Base-by-base conservation (phyloP, 176 grass and related monocot genomes). In the Thalia dealbata region DNA sequence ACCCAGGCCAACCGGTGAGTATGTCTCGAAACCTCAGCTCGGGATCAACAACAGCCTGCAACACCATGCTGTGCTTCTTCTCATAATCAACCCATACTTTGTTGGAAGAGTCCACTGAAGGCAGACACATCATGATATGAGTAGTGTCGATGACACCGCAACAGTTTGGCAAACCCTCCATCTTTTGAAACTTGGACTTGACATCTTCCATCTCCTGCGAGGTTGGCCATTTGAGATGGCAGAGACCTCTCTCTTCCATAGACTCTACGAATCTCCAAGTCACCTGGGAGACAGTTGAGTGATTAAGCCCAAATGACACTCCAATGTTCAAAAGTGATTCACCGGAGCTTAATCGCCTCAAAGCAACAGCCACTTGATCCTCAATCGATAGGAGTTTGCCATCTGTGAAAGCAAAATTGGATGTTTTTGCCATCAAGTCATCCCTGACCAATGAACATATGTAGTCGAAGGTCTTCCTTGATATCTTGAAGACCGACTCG, bases 61-160 rank as follows among this genome's bases (percentile, higher is more conserved):
- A 43, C 24, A 68, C 65, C 65, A 68, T 68, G 27, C 65, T 68
- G 65, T 68, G 65, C 13, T 88, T 91, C 80, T 76, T 91, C 78
- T 88, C 85, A 2, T 81, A 81, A 69, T 91, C 89, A 0, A 85
- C 77, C 89, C 89, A 91, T 41, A 88, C 78, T 73, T 91, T 91
- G 14, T 82, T 88, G 42, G 87, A 78, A 18, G 85, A 73, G 2
- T 91, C 89, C 52, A 85, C 82, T 14, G 89, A 85, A 28, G 89
- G 84, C 46, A 91, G 79, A 78, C 89, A 91, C 89, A 91, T 91
- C 67, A 84, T 83, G 22, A 91, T 83, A 61, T 91, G 89, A 19
- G 89, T 88, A 44, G 82, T 88, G 50, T 88, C 89, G 8, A 91
- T 81, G 24, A 78, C 82, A 27, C 89, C 89, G 0, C 85, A 91